Base-by-base conservation (phyloP, 176 grass and related monocot genomes). In the Poa annua region DNA sequence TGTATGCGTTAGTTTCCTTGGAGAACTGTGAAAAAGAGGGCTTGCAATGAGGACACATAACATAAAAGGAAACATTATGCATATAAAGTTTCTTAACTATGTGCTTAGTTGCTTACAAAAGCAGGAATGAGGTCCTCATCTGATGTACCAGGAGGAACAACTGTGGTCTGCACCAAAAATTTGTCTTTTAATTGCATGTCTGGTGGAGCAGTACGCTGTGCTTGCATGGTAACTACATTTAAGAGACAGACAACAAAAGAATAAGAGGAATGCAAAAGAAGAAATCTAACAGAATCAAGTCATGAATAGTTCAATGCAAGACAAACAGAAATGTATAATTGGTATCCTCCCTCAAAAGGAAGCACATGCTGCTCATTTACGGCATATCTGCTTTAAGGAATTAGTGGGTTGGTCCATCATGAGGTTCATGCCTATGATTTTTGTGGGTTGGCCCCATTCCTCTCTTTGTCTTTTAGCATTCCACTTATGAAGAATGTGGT, bases 171-270 rank as follows among this genome's bases (percentile, higher is more conserved):
- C 56, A 99, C 89, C 81, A 99, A 87, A 86, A 99, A 99, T 78
- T 99, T 99, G 83, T 99, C 96, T 85, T 96, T 99, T 74, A 96
- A 92, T 90, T 99, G 96, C 93, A 99, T 94, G 67, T 96, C 96
- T 81, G 87, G 91, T 54, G 96, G 96, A 85, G 85, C 91, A 48
- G 86, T 74, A 52, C 88, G 90, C 65, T 87, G 91, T 6, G 89
- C 93, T 99, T 99, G 96, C 96, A 99, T 99, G 52, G 75, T 96
- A 82, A 99, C 96, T 99, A 53, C 62, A 89, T 92, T 80, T 79
- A 62, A 71, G 75, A 76, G 78, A 7, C 65, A 41, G 62, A 33
- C 35, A 35, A 80, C 19, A 47, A 85, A 21, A 38, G 71, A 57
- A 84, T 52, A 38, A 86, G 51, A 80, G 20, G 42, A 75, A 44